Percentiles rank a stretch among this genome's conserved stretches.
phyloP scores from a whole-genome alignment of 129 eudicot genomes.

The Lactuca sativa region DNA sequence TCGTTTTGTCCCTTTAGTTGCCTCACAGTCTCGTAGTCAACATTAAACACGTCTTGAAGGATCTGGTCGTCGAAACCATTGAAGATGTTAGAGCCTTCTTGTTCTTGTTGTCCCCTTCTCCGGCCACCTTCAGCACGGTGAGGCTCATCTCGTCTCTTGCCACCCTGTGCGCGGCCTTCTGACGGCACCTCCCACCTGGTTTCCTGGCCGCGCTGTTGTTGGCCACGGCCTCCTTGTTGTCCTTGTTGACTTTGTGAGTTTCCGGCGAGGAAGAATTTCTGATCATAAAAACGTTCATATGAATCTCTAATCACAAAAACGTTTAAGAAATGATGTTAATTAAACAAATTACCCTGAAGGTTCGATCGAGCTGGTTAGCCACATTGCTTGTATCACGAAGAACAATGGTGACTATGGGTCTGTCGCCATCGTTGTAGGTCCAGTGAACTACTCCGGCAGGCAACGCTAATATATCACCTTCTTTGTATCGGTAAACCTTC shows the following conservation, averaged over 20 bases:
- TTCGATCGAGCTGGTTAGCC: slow-evolving; percentile 64
- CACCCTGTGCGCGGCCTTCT: background rate
- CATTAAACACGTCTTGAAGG: slow-evolving; percentile 25
- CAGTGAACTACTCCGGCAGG: slow-evolving; percentile 56
- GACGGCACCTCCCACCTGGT: background rate
- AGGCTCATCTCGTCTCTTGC: too few species aligned
- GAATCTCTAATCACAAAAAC: background rate
- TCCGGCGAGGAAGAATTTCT: slow-evolving; percentile 79
- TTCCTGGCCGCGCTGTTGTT: slow-evolving; percentile 6
- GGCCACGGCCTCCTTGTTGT: slow-evolving; percentile 1
- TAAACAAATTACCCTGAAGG: slow-evolving; percentile 42
- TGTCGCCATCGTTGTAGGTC: slow-evolving; percentile 58
- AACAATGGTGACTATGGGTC: slow-evolving; percentile 35
- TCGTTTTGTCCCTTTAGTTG: slow-evolving; percentile 32
- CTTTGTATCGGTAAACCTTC: slow-evolving; percentile 42
- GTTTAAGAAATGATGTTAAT: too few species aligned
- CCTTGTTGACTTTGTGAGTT: slow-evolving; percentile 33
- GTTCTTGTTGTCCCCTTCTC: slow-evolving; percentile 12
- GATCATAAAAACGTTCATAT: background rate
- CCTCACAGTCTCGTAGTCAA: slow-evolving; percentile 29
- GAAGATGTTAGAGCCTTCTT: slow-evolving; percentile 37
- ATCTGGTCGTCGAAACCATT: slow-evolving; percentile 40
- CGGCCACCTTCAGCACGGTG: background rate
- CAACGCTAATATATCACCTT: slow-evolving; percentile 60
- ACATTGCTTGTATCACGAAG: slow-evolving; percentile 51